Base-by-base conservation (phyloP, 345 rosid genomes). In the Pistacia vera region DNA sequence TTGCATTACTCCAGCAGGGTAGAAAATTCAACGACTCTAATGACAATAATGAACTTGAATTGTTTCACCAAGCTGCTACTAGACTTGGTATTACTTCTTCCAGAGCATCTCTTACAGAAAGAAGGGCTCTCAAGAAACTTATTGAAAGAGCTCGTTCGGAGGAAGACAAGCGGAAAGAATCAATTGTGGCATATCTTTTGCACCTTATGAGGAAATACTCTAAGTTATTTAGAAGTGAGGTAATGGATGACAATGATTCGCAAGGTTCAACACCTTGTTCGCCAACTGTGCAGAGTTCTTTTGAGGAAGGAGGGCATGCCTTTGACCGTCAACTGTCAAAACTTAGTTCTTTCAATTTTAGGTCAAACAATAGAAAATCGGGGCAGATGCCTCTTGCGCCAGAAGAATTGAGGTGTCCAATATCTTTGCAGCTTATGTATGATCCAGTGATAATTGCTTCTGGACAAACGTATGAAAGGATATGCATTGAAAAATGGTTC, bases 391-490 rank as follows among this genome's bases (percentile, higher is more conserved):
- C 92, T 0, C 63, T 90, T 74, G 92, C 98, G 60, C 99, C 99
- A 4, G 99, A 97, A 79, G 99, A 97, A 81, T 81, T 97, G 83
- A 91, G 97, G 78, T 97, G 99, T 63, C 97, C 99, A 0, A 94
- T 94, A 83, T 97, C 98, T 8, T 80, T 97, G 87, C 99, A 94
- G 79, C 94, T 97, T 69, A 97, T 97, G 98, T 84, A 85, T 66
- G 99, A 97, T 83, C 99, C 99, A 9, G 98, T 97, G 63, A 90
- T 97, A 74, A 91, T 97, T 85, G 90, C 98, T 70, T 97, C 99
- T 68, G 99, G 99, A 48, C 98, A 97, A 87, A 97, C 99, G 7
- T 97, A 94, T 64, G 98, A 97, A 83, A 89, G 93, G 66, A 81
- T 91, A 71, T 97, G 98, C 78, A 94, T 97, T 41, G 99, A 97